These are phyloP conservation scores for Teunomyces panamensis DNA, from an alignment of 805 yeast genomes.

Conservation along the genomic window DNA sequence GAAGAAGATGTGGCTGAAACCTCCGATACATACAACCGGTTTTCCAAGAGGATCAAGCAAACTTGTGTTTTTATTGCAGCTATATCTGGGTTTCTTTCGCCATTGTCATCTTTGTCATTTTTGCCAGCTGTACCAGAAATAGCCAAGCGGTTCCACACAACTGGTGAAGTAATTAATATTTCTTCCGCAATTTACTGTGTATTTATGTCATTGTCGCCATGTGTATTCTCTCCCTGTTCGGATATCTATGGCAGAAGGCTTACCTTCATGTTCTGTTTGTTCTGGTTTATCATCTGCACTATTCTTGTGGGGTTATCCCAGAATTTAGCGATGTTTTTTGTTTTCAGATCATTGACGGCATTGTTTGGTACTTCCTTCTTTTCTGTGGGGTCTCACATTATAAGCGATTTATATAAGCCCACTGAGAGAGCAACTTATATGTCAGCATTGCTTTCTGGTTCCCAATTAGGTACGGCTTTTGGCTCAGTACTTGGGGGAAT, in stretches of 20 bases:
- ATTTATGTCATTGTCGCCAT: slow-evolving; percentile 53
- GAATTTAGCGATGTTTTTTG: slow-evolving; percentile 52
- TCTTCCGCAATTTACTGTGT: slow-evolving; percentile 50
- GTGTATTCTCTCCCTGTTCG: slow-evolving; percentile 48
- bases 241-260: slow-evolving; percentile 51
- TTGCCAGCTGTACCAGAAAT: slow-evolving; percentile 53
- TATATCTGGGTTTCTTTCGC: slow-evolving; percentile 36
- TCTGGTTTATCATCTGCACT: slow-evolving; percentile 20
- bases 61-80: slow-evolving; percentile 16
- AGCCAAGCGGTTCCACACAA: slow-evolving; percentile 44
- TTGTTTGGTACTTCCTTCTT: slow-evolving; percentile 56
- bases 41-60: slow-evolving; percentile 10
- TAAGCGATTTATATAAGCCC: slow-evolving; percentile 51
- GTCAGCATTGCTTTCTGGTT: slow-evolving; percentile 47
- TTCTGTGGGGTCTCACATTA: slow-evolving; percentile 49
- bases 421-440: slow-evolving; percentile 50
- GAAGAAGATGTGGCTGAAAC: neutral
- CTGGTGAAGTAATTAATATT: slow-evolving; percentile 45
- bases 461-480: slow-evolving; percentile 53
- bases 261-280: slow-evolving; percentile 41
- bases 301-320: slow-evolving; percentile 45
- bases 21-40: slow-evolving; percentile 12
- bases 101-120: slow-evolving; percentile 43
- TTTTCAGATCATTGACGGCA: slow-evolving; percentile 50
- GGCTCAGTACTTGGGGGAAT: slow-evolving; percentile 55